Conservation (phyloP, 306 rosid species). For the Pachyrhizus erosus region DNA sequence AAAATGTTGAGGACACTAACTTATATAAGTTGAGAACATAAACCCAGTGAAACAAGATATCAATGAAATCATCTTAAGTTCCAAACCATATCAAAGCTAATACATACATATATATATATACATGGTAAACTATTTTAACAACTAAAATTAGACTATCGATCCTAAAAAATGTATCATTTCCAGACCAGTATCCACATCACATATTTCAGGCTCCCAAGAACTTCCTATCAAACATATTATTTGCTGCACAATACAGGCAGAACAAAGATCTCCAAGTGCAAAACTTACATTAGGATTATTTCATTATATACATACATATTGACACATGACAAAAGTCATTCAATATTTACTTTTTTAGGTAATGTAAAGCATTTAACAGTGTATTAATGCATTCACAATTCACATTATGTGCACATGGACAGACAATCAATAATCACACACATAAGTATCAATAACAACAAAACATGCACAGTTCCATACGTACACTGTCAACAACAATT, state of each 20-base stretch:
- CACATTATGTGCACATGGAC: neutral
- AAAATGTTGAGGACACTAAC: slow-evolving; percentile 18
- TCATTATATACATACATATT: slow-evolving; percentile 23
- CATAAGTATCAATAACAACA: neutral
- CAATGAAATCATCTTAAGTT: neutral
- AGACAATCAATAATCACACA: neutral
- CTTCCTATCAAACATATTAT: neutral
- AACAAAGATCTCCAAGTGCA: slow-evolving; percentile 11
- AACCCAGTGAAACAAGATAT: slow-evolving; percentile 33
- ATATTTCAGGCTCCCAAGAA: slow-evolving; percentile 16
- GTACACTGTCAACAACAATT: slow-evolving; percentile 95
- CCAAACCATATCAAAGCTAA: neutral
- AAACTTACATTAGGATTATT: neutral
- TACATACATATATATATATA: no score
- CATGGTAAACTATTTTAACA: neutral
- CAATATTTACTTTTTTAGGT: neutral
- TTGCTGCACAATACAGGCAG: slow-evolving; percentile 7
- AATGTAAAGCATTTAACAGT: neutral
- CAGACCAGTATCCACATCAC: slow-evolving; percentile 8
- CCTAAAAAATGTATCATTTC: neutral
- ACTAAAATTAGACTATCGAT: neutral
- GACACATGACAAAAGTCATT: neutral
- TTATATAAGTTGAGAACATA: neutral
- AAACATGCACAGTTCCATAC: slow-evolving; percentile 48
- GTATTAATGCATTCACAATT: neutral